Evolutionary conservation across 2,329 filamentous ascomycete genomes (phyloP), one percentile per base, ranked within the genome.

Genomic region (Lecanosticta acicola): DNA sequence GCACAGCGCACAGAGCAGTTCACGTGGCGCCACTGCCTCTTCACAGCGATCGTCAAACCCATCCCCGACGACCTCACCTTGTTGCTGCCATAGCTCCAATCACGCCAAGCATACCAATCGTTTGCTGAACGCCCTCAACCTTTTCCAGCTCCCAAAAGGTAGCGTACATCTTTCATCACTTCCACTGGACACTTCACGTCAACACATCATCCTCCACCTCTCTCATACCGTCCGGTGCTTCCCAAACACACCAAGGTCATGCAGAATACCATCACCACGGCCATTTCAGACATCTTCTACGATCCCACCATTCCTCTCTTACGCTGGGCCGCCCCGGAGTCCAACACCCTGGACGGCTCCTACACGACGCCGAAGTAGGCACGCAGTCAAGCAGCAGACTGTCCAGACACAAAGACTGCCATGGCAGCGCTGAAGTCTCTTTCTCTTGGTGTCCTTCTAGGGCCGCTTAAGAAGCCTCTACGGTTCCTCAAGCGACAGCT

Each of bases 401-500:
- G 33, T 21, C 33, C 20, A 32, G 32, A 39, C 33, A 13, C 35
- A 32, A 10, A 4, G 13, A 16, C 32, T 18, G n/a, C n/a, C 5
- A 40, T 26, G 19, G 17, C 38, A 19, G 20, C 18, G n/a, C 38
- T 40, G 9, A 40, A 40, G 3, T 11, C 5, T 5, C 5, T 29
- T 7, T n/a, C n/a, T n/a, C 19, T 26, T 3, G 16, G 18, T 3
- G 26, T 41, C 8, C 16, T 29, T 32, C 26, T 51, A 11, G 53
- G 56, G 13, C 50, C 44, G n/a, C 26, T 59, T 14, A 47, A 41
- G 19, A 45, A 40, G 20, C 54, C 54, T 10, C 21, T 51, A 4
- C 55, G 54, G 32, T 38, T 48, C 13, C 3, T 57, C 10, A 43
- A 49, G 10, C 45, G 51, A 24, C 51, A 54, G 26, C 50, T 60